phyloP scores from a whole-genome alignment of 257 asterid genomes.

The Penstemon barbatus region DNA sequence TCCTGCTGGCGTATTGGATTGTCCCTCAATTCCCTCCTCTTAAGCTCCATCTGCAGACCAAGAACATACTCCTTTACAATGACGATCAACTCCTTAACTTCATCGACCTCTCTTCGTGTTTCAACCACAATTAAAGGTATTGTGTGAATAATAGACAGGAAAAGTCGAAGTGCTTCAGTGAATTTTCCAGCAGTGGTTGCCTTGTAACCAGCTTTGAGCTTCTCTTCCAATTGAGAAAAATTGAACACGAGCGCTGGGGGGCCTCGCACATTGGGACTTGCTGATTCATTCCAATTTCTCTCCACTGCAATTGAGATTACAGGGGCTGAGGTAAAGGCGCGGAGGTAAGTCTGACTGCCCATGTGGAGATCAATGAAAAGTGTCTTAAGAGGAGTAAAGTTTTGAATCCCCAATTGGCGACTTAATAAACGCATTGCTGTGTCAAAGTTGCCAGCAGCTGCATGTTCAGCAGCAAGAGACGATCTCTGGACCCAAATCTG shows the following conservation, averaged over 20 bases:
- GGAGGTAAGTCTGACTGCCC: constrained; percentile 78
- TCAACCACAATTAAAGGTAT: constrained; percentile 83
- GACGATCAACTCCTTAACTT: constrained; percentile 70
- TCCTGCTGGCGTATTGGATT: constrained; percentile 81
- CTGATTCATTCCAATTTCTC: constrained; percentile 79
- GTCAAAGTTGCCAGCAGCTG: constrained; percentile 86
- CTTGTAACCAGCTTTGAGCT: constrained; percentile 69
- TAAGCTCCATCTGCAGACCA: constrained; percentile 75
- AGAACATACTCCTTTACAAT: constrained; percentile 72
- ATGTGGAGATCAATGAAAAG: constrained; percentile 64
- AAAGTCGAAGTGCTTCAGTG: constrained; percentile 65
- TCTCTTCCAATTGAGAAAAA: constrained; percentile 71
- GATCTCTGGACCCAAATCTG: constrained; percentile 92
- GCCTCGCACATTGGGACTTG: constrained; percentile 77
- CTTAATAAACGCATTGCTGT: constrained; percentile 80
- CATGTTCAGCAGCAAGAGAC: constrained; percentile 92
- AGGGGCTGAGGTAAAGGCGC: constrained; percentile 72
- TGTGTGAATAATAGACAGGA: constrained; percentile 63
- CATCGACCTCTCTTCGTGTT: constrained; percentile 78
- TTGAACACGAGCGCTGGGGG: constrained; percentile 77
- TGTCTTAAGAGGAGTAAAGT: constrained; percentile 63
- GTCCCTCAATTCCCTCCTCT: constrained; percentile 65
- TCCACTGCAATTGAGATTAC: constrained; percentile 69
- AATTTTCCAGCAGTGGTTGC: constrained; percentile 76
- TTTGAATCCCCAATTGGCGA: constrained; percentile 72